Percentiles rank a stretch among this genome's conserved stretches.
Conservation (phyloP, 2,329 filamentous ascomycete genomes). For the Didymella arachidicola region DNA sequence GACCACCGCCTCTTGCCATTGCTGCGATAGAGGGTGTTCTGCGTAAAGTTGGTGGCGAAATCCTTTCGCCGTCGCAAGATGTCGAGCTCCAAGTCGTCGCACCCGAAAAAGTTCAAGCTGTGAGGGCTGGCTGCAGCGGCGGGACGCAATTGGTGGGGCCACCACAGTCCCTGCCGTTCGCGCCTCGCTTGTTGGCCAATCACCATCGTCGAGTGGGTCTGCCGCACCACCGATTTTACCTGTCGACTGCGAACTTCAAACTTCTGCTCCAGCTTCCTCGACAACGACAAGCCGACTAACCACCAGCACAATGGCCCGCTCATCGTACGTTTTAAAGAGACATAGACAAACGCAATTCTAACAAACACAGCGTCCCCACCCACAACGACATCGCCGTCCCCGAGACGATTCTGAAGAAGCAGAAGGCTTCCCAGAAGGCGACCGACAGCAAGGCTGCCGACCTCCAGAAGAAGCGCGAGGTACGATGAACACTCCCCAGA, state of each 20-base stretch:
- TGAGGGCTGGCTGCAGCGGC: slow-evolving; percentile 10
- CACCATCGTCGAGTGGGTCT: neutral
- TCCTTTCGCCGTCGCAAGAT: slow-evolving; percentile 31
- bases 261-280: slow-evolving; percentile 36
- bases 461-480: slow-evolving; percentile 90
- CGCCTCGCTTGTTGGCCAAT: neutral
- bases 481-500: slow-evolving; percentile 69
- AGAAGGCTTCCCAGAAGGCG: slow-evolving; percentile 99
- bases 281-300: slow-evolving; percentile 45
- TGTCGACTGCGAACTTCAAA: slow-evolving; percentile 13
- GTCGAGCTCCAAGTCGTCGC: slow-evolving; percentile 22
- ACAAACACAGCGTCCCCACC: slow-evolving; percentile 74
- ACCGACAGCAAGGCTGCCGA: slow-evolving; percentile 84
- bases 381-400: slow-evolving; percentile 96
- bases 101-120: slow-evolving; percentile 37
- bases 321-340: slow-evolving; percentile 36
- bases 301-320: slow-evolving; percentile 50
- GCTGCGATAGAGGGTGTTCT: slow-evolving; percentile 24
- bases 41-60: slow-evolving; percentile 16
- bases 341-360: neutral
- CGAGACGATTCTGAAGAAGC: slow-evolving; percentile 99
- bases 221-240: slow-evolving; percentile 1
- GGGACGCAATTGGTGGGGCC: slow-evolving; percentile 8
- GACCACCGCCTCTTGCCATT: slow-evolving; percentile 42
- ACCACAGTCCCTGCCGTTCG: slow-evolving; percentile 1